Percentiles rank a stretch among this genome's conserved stretches.
Evolutionary conservation across 2,329 filamentous ascomycete genomes (phyloP).

Genomic region (Tolypocladium cylindrosporum): DNA sequence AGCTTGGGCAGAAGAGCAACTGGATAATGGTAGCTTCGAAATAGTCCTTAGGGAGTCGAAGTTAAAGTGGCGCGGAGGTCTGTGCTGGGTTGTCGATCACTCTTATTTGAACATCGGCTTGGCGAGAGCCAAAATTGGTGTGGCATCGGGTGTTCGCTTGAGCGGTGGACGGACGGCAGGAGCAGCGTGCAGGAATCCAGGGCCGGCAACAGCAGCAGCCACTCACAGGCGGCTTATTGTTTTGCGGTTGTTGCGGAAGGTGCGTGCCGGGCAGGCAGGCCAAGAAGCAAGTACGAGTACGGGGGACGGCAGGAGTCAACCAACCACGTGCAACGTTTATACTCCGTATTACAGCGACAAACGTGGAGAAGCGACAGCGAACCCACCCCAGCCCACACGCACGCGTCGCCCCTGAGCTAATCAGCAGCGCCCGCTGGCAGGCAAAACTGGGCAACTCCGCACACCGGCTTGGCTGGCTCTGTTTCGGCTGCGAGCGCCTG

Average conservation of each 20-base stretch:
- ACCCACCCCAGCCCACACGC: neutral
- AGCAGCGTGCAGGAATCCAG: too few relatives aligned
- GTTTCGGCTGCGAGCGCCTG: too few relatives aligned
- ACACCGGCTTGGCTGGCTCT: too few relatives aligned
- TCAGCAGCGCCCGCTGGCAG: too few relatives aligned
- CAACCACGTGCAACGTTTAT: neutral
- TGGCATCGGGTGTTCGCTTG: neutral
- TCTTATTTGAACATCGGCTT: neutral
- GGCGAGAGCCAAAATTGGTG: neutral
- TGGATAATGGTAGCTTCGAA: neutral
- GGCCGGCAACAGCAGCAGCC: neutral
- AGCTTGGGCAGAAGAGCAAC: neutral
- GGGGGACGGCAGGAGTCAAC: neutral
- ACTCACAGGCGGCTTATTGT: neutral
- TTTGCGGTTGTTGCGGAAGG: neutral
- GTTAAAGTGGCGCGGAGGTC: neutral
- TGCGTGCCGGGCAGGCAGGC: too few relatives aligned
- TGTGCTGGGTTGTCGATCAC: neutral
- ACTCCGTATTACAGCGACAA: neutral
- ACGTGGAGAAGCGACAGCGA: neutral
- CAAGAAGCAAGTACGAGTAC: neutral
- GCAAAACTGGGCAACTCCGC: too few relatives aligned
- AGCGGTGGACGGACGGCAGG: neutral
- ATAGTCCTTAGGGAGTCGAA: neutral
- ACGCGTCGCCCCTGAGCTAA: too few relatives aligned